A percentile compares a stretch with the other conserved stretches of the same genome.
Evolutionary conservation across 164 flowering plant species (phyloP).

Genomic region (Magnolia officinalis): DNA sequence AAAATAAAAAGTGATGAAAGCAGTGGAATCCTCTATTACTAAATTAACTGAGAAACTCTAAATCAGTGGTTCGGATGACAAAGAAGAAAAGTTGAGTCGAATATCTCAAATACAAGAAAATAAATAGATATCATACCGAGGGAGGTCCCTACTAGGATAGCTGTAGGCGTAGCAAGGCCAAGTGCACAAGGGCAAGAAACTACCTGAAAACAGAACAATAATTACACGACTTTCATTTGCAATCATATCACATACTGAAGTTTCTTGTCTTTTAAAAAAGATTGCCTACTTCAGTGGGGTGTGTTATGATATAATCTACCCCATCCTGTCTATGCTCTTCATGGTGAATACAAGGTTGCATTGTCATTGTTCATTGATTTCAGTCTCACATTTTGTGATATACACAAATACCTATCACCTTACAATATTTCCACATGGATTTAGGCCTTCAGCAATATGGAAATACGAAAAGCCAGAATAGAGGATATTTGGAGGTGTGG

Average conservation of each 20-base stretch:
- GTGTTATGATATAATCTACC: background rate
- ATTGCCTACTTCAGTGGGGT: background rate
- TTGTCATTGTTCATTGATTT: background rate
- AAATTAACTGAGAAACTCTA: background rate
- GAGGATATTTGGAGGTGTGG: too few relatives aligned
- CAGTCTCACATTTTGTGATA: background rate
- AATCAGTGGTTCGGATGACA: background rate
- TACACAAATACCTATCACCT: background rate
- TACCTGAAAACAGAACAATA: slow-evolving; percentile 45
- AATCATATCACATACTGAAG: background rate
- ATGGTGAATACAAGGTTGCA: too few relatives aligned
- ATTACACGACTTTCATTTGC: background rate
- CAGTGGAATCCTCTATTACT: background rate
- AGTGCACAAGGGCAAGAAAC: slow-evolving; percentile 97
- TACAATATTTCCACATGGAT: background rate
- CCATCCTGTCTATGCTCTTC: too few relatives aligned
- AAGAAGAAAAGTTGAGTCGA: background rate
- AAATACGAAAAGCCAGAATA: too few relatives aligned
- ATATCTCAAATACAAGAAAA: background rate
- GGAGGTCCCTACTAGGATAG: slow-evolving; percentile 92
- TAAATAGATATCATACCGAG: slow-evolving; percentile 50
- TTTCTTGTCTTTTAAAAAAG: background rate
- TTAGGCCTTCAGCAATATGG: background rate
- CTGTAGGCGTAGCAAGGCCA: slow-evolving; percentile 98
- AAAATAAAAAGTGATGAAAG: background rate